Conservation (phyloP, 2,329 filamentous ascomycete species). For the Ophiostoma sp. region DNA sequence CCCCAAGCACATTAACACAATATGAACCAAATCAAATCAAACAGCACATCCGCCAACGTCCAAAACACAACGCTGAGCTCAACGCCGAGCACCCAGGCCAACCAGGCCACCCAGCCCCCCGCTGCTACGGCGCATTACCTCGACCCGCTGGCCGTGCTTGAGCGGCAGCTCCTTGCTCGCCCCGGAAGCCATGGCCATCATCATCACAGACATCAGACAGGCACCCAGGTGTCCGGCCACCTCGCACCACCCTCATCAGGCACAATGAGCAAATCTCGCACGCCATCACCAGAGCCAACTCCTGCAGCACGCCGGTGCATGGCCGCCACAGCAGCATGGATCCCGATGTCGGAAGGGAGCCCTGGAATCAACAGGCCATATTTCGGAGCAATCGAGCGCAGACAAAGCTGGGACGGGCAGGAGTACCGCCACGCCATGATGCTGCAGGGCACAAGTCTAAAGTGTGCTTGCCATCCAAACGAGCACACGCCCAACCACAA, state of each 20-base stretch:
- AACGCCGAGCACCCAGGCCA: not conserved
- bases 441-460: conserved; percentile 21
- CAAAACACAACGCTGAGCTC: not conserved
- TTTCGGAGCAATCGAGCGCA: conserved; percentile 31
- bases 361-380: conserved; percentile 30
- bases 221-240: not conserved
- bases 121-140: not conserved
- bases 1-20: not conserved
- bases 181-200: conserved; percentile 3
- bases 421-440: conserved; percentile 47
- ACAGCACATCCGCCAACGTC: not conserved
- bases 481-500: not conserved
- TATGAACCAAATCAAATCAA: not conserved
- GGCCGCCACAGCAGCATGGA: conserved; percentile 40
- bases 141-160: conserved; percentile 20
- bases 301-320: conserved; percentile 33
- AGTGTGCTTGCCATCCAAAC: conserved; percentile 15
- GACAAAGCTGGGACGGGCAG: conserved; percentile 50
- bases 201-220: not conserved
- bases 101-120: too few relatives aligned
- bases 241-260: not conserved
- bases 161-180: conserved; percentile 19
- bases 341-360: conserved; percentile 36
- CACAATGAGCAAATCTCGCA: not conserved
- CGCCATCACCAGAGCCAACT: conserved; percentile 17